Evolutionary conservation across 495 filamentous ascomycete species (phyloP).

Genomic region (Amniculicola lignicola): DNA sequence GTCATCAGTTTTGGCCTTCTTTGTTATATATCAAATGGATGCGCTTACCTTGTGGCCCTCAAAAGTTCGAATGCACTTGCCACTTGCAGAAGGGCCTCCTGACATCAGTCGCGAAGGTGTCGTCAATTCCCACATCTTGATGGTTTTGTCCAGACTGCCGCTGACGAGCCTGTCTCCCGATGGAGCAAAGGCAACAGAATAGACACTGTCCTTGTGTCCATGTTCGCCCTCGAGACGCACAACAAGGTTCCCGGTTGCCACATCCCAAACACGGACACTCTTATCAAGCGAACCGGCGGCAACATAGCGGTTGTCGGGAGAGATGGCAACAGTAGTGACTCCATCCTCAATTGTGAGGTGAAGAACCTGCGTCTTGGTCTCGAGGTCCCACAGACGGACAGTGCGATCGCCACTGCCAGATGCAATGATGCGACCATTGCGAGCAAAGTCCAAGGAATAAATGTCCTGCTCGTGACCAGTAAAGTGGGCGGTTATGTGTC

Average conservation of each 20-base stretch:
- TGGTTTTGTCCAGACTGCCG: slow-evolving; percentile 46
- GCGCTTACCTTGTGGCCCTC: slow-evolving; percentile 44
- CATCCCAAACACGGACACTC: slow-evolving; percentile 47
- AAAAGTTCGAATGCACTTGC: slow-evolving; percentile 44
- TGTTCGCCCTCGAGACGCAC: slow-evolving; percentile 43
- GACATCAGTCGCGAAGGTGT: slow-evolving; percentile 29
- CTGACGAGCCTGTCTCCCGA: slow-evolving; percentile 40
- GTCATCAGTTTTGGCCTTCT: not conserved
- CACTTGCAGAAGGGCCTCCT: slow-evolving; percentile 33
- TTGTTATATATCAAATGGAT: not conserved
- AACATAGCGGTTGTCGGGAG: slow-evolving; percentile 44
- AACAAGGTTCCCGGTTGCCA: slow-evolving; percentile 36
- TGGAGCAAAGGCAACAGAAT: slow-evolving; percentile 44
- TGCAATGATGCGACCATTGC: slow-evolving; percentile 43
- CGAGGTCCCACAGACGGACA: slow-evolving; percentile 45
- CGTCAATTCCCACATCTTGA: slow-evolving; percentile 47
- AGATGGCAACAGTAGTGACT: slow-evolving; percentile 47
- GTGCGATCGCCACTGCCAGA: slow-evolving; percentile 46
- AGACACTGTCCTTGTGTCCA: slow-evolving; percentile 47
- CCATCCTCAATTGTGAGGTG: slow-evolving; percentile 44
- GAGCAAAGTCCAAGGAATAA: slow-evolving; percentile 45
- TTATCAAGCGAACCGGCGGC: slow-evolving; percentile 46
- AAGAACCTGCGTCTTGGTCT: slow-evolving; percentile 36
- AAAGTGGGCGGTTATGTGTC: slow-evolving; percentile 41
- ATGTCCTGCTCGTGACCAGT: slow-evolving; percentile 47